Percentiles rank a stretch among this genome's conserved stretches.
These are phyloP conservation scores for Chimonanthus praecox DNA, from an alignment of 164 flowering plant genomes.

Conservation along the genomic window DNA sequence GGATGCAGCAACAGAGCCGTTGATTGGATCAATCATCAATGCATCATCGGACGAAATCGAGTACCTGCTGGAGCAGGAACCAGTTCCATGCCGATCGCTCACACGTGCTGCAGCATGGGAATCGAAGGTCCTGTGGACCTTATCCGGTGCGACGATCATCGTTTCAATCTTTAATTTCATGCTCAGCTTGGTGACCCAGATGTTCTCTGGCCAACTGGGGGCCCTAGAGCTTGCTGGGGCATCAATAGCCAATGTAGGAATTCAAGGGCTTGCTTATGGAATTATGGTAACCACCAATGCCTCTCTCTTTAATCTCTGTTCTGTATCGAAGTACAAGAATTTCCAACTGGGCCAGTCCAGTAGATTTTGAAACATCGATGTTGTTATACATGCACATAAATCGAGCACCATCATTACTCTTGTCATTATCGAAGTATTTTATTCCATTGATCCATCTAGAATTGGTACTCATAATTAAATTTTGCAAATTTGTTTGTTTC, in stretches of 20 bases:
- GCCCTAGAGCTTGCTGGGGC: conserved; percentile 78
- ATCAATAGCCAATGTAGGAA: conserved; percentile 66
- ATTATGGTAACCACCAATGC: conserved; percentile 44
- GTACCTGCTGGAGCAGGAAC: conserved; percentile 31
- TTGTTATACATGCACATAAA: too few species aligned
- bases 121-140: conserved; percentile 55
- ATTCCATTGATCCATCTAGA: too few species aligned
- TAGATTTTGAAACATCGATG: too few species aligned
- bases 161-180: conserved; percentile 55
- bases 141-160: conserved; percentile 44
- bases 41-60: conserved; percentile 25
- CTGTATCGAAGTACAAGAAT: too few species aligned
- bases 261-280: conserved; percentile 83
- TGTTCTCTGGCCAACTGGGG: conserved; percentile 62
- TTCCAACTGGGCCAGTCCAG: too few species aligned
- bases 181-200: conserved; percentile 55
- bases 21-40: conserved; percentile 26
- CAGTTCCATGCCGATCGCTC: conserved; percentile 32
- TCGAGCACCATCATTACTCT: too few species aligned
- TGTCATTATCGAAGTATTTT: too few species aligned
- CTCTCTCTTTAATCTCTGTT: too few species aligned
- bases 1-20: conserved; percentile 8
- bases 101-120: conserved; percentile 49
- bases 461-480: too few species aligned
- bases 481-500: too few species aligned